Evolutionary conservation across 306 rosid species (phyloP), one percentile per base, ranked within the genome.

Genomic region (Lagenaria siceraria): DNA sequence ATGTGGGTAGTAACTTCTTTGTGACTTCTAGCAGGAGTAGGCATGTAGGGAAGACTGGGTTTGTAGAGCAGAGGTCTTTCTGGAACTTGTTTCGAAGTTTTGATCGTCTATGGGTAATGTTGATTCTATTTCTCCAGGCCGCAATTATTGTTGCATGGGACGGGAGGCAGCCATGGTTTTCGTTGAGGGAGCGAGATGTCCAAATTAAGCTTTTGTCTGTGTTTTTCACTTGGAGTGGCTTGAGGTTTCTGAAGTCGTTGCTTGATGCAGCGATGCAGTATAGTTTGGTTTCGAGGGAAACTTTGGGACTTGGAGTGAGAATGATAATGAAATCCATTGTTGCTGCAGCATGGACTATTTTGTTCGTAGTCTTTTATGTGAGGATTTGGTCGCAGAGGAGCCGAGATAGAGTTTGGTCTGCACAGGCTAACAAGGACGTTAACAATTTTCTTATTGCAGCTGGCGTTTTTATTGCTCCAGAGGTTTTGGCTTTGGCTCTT

Each of bases 11-110:
- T 46, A 95, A 83, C 53, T 95, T 92, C 43, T 92, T 90, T 70
- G 93, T 87, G 77, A 85, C 87, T 25, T 80, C 84, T 12, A 79
- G 89, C 38, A 77, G 70, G 56, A 83, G 88, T 59, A 89, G 77
- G 87, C 97, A 84, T 75, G 96, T 93, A 65, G 98, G 98, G 1
- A 93, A 93, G 86, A 93, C 98, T 22, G 98, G 98, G n/a, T 93
- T 88, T 83, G 97, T 93, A 54, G 98, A 93, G 85, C 96, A 87
- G 87, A 88, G 98, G 73, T 93, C 98, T 61, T 93, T 93, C 82
- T 91, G 91, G 96, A 93, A 93, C 83, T 80, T 93, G 85, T 83
- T 85, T 29, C 68, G 98, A 83, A 93, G 98, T 72, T 93, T 93
- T 8, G 98, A 93, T 62, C 81, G 96, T 84, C 88, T 93, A 8